A percentile compares a stretch with the other conserved stretches of the same genome.
These are phyloP conservation scores for Sugiyamaella smithiae DNA, from an alignment of 805 yeast genomes.

Conservation along the genomic window DNA sequence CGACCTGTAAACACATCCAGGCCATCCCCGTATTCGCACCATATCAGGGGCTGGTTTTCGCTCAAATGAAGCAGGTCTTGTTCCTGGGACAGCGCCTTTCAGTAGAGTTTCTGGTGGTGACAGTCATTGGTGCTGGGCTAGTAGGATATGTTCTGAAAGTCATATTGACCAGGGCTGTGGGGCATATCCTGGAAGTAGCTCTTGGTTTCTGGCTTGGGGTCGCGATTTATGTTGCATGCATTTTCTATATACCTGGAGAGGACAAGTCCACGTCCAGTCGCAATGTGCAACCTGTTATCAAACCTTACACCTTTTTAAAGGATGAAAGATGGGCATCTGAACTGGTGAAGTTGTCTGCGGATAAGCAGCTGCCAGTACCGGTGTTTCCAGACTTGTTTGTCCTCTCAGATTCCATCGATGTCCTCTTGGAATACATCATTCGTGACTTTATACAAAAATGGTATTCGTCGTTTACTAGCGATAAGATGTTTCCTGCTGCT, in stretches of 20 bases:
- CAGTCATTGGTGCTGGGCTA: conserved; percentile 10
- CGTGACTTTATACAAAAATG: conserved; percentile 56
- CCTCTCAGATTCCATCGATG: conserved; percentile 52
- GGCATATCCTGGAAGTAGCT: conserved; percentile 17
- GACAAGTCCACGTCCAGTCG: neutral
- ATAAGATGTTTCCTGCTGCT: conserved; percentile 41
- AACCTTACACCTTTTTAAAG: conserved; percentile 13
- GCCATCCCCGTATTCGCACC: no score
- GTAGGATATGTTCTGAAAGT: conserved; percentile 13
- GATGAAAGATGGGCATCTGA: conserved; percentile 15
- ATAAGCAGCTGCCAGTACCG: conserved; percentile 14
- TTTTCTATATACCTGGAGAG: conserved; percentile 13
- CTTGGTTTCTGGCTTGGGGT: conserved; percentile 17
- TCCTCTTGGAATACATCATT: conserved; percentile 47
- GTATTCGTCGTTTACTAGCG: conserved; percentile 48
- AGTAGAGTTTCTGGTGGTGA: conserved; percentile 11
- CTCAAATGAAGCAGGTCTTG: conserved; percentile 1
- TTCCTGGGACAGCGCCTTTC: conserved; percentile 10
- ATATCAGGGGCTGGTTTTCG: no score
- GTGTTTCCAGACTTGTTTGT: conserved; percentile 45
- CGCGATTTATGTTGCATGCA: conserved; percentile 5
- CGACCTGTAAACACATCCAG: no score
- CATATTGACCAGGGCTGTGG: conserved; percentile 12
- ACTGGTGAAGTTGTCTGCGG: conserved; percentile 11
- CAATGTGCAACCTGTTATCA: neutral